Base-by-base conservation (phyloP, 495 filamentous ascomycete genomes). In the Jackrogersella multiformis region DNA sequence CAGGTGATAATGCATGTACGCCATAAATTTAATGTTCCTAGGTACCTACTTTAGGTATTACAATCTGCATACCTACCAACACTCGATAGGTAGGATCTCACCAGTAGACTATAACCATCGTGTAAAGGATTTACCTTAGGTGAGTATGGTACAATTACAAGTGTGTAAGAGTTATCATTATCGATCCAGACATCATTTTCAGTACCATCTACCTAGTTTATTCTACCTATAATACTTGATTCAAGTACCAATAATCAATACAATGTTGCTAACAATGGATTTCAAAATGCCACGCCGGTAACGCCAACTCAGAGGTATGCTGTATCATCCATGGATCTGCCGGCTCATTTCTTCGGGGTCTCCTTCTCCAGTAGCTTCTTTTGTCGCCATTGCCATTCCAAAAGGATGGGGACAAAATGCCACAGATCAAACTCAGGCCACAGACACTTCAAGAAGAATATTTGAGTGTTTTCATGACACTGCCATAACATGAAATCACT, bases 401-500 rank as follows among this genome's bases (percentile, higher is more conserved):
- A 78, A 34, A 99, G 78, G 4, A 98, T 93, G 0, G 96, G 95
- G 23, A 99, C 69, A 77, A 99, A 98, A 41, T 92, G 82, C 94
- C 93, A 96, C 9, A 99, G 81, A 72, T 96, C 93, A 68, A 99
- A 97, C 68, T 98, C 93, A 3, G 95, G 95, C 95, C 95, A 99
- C 41, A 98, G 79, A 57, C 92, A 94, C 58, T 97, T 86, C 38
- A 97, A 75, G 78, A 98, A 99, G 36, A 92, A 91, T 56, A 98
- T 89, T 55, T 97, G 89, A 0, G 95, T 98, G 41, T 94, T 82
- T 70, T 96, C 84, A 69, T 98, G 93, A 70, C 91, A 94, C 77
- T 99, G 95, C 95, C 95, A 99, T 53, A 99, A 87, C 93, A 99
- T 93, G 72, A 98, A 99, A 72, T 99, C 95, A 70, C 92, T 96